A percentile compares a stretch with the other conserved stretches of the same genome.
These are phyloP conservation scores for Tetracladium marchalianum DNA, from an alignment of 495 filamentous ascomycete genomes.

Conservation along the genomic window DNA sequence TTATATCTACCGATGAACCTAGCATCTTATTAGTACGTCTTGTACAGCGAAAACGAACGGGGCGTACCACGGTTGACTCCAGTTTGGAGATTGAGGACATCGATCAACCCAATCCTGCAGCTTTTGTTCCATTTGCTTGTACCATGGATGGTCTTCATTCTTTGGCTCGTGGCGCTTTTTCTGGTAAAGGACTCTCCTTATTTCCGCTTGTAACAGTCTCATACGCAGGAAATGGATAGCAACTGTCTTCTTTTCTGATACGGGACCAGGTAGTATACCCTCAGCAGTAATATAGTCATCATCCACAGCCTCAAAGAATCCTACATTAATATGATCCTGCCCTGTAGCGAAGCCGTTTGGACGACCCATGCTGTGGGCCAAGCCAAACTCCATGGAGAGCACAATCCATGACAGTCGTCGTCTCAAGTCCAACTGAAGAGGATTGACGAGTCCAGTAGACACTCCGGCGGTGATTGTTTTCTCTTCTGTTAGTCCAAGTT, in stretches of 20 bases:
- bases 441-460: constrained; percentile 38
- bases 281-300: constrained; percentile 72
- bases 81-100: constrained; percentile 34
- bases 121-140: constrained; percentile 64
- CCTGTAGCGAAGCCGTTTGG: constrained; percentile 72
- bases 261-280: constrained; percentile 60
- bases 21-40: constrained; percentile 5
- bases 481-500: constrained; percentile 76
- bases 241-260: constrained; percentile 68
- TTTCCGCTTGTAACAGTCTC: constrained; percentile 79
- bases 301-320: constrained; percentile 67
- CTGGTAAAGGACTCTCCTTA: constrained; percentile 72
- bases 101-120: constrained; percentile 57
- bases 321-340: constrained; percentile 70
- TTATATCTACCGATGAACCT: constrained; percentile 74
- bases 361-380: constrained; percentile 77
- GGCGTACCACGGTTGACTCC: constrained; percentile 44
- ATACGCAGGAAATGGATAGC: constrained; percentile 90
- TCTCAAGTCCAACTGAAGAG: constrained; percentile 76
- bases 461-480: constrained; percentile 58
- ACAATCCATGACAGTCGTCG: constrained; percentile 81
- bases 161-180: constrained; percentile 62
- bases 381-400: constrained; percentile 72
- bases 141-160: constrained; percentile 78
- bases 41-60: background rate